Base-by-base conservation (phyloP, 2,329 filamentous ascomycete genomes). In the Neonectria magnoliae region DNA sequence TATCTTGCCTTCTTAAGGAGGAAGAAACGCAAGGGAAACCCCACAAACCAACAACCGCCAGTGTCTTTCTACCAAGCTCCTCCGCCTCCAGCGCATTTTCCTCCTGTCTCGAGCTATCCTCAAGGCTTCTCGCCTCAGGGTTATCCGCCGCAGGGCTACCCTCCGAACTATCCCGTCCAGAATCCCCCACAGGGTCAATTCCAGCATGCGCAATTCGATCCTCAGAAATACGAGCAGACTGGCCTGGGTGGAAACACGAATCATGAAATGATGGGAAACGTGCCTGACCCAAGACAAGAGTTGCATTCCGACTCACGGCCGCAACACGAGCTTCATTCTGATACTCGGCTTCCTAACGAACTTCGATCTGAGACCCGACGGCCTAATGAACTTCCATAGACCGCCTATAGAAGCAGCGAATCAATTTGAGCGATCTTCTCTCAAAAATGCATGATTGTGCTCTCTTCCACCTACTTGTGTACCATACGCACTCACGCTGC, bases 191-290 rank as follows among this genome's bases (percentile, higher is more conserved):
- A 41, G 22, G 22, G 16, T 20, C 33, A 27, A 6, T 25, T 25
- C 25, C 25, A 25, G 25, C 25, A 25, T 5, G n/a, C 10, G 20
- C 27, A 18, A 50, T 14, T 58, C 29, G 48, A 58, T 38, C 33
- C 60, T 10, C 22, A n/a, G 5, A 63, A 63, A 25, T 38, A 47
- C 31, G 55, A 42, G 48, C 50, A 48, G 18, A 58, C 33, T 25
- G 29, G 47, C 9, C 47, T n/a, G 16, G 47, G 18, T 0, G 45
- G 45, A 13, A n/a, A 2, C 7, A 31, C 47, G n/a, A 55, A 27
- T 8, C 56, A 58, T 22, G 60, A 58, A 44, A 58, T 58, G 48
- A 47, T 63, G 55, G 60, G 42, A 10, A 63, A 47, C 14, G 14
- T 48, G 4, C 55, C 60, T 1, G 14, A 25, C n/a, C 60, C 55